Conservation (phyloP, 129 eudicot genomes). For the Centrapalus pauciflorus region DNA sequence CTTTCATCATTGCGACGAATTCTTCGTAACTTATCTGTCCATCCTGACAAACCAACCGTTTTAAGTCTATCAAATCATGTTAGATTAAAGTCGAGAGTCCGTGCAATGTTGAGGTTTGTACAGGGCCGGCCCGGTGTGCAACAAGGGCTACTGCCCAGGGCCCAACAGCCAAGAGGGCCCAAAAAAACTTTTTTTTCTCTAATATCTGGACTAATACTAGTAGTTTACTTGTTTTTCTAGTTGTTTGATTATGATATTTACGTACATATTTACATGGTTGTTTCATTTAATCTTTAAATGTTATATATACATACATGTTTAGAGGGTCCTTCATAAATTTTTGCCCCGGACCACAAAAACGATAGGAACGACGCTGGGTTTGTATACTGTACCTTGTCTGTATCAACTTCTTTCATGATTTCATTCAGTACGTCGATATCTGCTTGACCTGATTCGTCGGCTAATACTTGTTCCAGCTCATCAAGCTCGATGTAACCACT, state of each 20-base stretch:
- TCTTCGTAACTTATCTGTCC: constrained; percentile 87
- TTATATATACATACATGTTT: too few relatives aligned
- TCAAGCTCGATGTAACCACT: constrained; percentile 80
- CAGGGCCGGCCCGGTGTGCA: too few relatives aligned
- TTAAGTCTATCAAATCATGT: not conserved
- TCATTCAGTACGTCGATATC: constrained; percentile 62
- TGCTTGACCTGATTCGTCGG: constrained; percentile 73
- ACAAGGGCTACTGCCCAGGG: too few relatives aligned
- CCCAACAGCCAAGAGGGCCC: too few relatives aligned
- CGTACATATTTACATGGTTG: too few relatives aligned
- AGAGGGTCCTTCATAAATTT: too few relatives aligned
- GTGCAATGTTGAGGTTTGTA: not conserved
- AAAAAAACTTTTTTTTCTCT: too few relatives aligned
- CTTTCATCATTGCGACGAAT: constrained; percentile 94
- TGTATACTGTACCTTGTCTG: constrained; percentile 61
- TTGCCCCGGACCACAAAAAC: too few relatives aligned
- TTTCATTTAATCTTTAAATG: too few relatives aligned
- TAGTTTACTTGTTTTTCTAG: too few relatives aligned
- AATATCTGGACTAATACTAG: too few relatives aligned
- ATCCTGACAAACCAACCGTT: constrained; percentile 49
- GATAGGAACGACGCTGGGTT: not conserved
- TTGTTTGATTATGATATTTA: too few relatives aligned
- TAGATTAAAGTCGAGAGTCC: not conserved
- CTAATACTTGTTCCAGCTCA: constrained; percentile 83
- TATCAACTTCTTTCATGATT: constrained; percentile 90